phyloP scores from a whole-genome alignment of 2,329 filamentous ascomycete species.

The Lecanicillium sp. region DNA sequence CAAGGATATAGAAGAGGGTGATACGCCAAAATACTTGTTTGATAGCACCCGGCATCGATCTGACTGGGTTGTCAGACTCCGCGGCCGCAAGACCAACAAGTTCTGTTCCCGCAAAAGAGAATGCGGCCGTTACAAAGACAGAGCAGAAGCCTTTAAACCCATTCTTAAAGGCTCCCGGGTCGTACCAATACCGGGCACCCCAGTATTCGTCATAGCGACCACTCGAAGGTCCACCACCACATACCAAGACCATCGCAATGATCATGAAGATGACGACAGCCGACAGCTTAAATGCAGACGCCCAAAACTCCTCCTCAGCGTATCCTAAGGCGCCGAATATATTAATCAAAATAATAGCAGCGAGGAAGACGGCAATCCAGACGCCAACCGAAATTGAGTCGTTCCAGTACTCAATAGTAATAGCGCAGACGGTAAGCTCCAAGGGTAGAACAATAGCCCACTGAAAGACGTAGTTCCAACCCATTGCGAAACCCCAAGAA shows the following conservation, averaged over 20 bases:
- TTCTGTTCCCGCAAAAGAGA: conserved; percentile 61
- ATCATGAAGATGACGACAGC: conserved; percentile 56
- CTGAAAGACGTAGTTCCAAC: conserved; percentile 39
- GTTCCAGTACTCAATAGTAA: conserved; percentile 46
- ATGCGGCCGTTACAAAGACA: conserved; percentile 63
- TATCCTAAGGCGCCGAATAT: conserved; percentile 47
- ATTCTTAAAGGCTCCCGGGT: conserved; percentile 50
- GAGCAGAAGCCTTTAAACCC: conserved; percentile 63
- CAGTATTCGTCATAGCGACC: conserved; percentile 31
- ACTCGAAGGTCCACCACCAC: conserved; percentile 44
- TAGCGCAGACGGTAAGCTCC: conserved; percentile 40
- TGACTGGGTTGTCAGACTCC: conserved; percentile 57
- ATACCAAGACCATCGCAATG: conserved; percentile 47
- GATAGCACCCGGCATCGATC: conserved; percentile 67
- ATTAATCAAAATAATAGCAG: conserved; percentile 41
- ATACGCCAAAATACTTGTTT: conserved; percentile 61
- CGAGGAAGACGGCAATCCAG: conserved; percentile 47
- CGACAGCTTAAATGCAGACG: conserved; percentile 45
- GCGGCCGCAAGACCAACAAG: conserved; percentile 63
- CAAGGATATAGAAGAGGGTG: conserved; percentile 40
- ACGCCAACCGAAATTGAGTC: conserved; percentile 34
- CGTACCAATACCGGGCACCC: conserved; percentile 34
- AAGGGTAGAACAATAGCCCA: conserved; percentile 44
- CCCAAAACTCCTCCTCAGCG: conserved; percentile 48
- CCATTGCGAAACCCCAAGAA: conserved; percentile 49